phyloP scores from a whole-genome alignment of 306 rosid genomes.

The Dalbergia oliveri region DNA sequence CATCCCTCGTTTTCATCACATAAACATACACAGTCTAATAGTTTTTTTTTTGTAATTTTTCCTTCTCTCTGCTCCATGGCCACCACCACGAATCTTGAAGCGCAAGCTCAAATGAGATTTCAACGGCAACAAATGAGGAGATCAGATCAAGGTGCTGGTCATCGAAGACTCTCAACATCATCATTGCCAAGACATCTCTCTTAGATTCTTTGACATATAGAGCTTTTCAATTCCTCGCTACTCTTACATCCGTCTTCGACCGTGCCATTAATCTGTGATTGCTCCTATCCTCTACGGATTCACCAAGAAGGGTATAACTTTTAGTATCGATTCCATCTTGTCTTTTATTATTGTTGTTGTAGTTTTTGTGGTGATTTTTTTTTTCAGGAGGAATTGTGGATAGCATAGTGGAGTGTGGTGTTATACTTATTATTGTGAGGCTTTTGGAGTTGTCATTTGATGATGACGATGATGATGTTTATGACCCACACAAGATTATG shows the following conservation, averaged over 20 bases:
- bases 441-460: slow-evolving; percentile 48
- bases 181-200: background rate
- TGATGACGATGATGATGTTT: background rate
- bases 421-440: slow-evolving; percentile 55
- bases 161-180: background rate
- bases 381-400: slow-evolving; percentile 55
- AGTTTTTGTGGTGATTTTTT: background rate
- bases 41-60: background rate
- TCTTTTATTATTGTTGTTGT: too few species aligned
- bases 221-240: background rate
- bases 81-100: background rate
- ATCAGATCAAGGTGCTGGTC: background rate
- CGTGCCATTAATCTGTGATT: fast-evolving
- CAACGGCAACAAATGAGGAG: too few species aligned
- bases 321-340: background rate
- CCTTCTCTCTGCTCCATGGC: background rate
- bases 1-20: background rate
- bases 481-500: slow-evolving; percentile 33
- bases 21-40: too few species aligned
- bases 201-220: background rate
- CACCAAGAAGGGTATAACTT: slow-evolving; percentile 19
- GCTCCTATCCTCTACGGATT: background rate
- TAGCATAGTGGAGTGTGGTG: slow-evolving; percentile 48
- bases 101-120: background rate
- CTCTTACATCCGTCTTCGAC: background rate